phyloP scores from a whole-genome alignment of 495 filamentous ascomycete species.

The Annulohypoxylon stygium region DNA sequence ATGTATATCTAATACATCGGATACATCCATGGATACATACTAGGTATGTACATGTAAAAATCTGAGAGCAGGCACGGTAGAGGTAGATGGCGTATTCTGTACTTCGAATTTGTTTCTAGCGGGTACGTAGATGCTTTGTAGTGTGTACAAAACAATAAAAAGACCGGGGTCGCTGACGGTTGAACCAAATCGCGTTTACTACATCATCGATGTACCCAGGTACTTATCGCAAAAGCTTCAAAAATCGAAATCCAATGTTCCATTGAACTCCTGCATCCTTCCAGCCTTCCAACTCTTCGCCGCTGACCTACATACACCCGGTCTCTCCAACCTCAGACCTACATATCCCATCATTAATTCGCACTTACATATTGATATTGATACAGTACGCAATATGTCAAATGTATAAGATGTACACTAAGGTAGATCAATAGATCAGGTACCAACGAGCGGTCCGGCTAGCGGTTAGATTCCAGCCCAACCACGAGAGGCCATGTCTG shows the following conservation, averaged over 20 bases:
- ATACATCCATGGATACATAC: too few relatives aligned
- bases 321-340: conserved; percentile 32
- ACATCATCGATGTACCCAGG: neutral
- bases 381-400: neutral
- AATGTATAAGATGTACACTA: conserved; percentile 22
- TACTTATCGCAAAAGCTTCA: neutral
- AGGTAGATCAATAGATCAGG: conserved; percentile 49
- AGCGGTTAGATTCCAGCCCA: conserved; percentile 53
- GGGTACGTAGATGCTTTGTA: neutral
- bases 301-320: conserved; percentile 43
- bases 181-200: neutral
- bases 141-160: neutral
- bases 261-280: conserved; percentile 31
- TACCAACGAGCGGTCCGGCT: conserved; percentile 50
- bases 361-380: conserved; percentile 22
- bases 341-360: conserved; percentile 20
- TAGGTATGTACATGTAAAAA: neutral
- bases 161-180: neutral
- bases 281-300: conserved; percentile 35
- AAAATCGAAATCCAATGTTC: conserved; percentile 6
- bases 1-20: neutral
- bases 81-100: neutral
- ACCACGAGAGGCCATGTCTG: conserved; percentile 38
- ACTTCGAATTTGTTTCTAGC: neutral
- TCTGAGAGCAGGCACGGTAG: neutral